Evolutionary conservation across 352 stramenopile genomes (phyloP), one percentile per base, ranked within the genome.

Genomic region (Saprolegnia diclina): DNA sequence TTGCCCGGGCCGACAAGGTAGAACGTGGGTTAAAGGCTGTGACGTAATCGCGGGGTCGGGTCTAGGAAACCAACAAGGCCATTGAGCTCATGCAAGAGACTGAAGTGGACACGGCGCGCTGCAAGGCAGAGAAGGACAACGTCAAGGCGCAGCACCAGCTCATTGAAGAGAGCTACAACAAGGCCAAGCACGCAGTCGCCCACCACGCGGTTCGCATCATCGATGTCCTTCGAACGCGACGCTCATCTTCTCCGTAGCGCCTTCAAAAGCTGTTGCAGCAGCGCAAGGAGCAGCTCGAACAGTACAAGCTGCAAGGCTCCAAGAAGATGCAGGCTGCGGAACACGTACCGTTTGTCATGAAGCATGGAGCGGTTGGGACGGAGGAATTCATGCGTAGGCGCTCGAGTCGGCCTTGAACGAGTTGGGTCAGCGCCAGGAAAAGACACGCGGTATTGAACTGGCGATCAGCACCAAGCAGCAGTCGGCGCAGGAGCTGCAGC

Each of bases 61-160:
- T n/a, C n/a, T 63, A 71, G 64, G 87, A 94, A 48, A 75, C 88
- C 63, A 37, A 76, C 19, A 88, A 80, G 67, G 87, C 77, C 9
- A 76, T 90, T 10, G 73, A 79, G 48, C 72, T 92, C 35, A 78
- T 94, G 64, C 68, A 72, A 29, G 85, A 89, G 26, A 80, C 85
- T 18, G 80, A 91, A 29, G 69, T 75, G 22, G 85, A 91, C 65
- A 81, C 91, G 45, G 71, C 78, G 18, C 78, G 79, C 13, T 89
- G 78, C 76, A 91, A 88, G 56, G 72, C 83, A 44, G 80, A 78
- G 24, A 94, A 94, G 40, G 73, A 86, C 22, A 76, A 92, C 64
- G 80, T 94, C 45, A 89, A 90, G 69, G 42, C 69, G 19, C 71
- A 83, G 55, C 77, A 73, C 16, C 71, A 77, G 21, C 74, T 87